These are phyloP conservation scores for Sarcodon sp. DNA, from an alignment of 768 basidiomycete species.

Conservation along the genomic window DNA sequence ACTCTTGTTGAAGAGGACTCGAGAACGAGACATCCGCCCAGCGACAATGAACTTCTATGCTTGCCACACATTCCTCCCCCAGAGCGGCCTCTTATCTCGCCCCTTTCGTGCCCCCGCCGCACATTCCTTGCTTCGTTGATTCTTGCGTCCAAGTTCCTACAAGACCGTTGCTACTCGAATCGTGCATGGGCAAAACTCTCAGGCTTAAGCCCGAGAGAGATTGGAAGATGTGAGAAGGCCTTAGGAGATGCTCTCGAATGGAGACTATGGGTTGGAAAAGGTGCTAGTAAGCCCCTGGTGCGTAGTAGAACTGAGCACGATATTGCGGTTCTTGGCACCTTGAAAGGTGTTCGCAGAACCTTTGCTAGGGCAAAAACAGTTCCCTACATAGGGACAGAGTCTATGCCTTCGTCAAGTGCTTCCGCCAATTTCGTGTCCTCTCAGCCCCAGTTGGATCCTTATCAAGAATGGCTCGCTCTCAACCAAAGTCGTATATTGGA, in stretches of 20 bases:
- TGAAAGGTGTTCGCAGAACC: background rate
- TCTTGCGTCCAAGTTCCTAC: constrained; percentile 83
- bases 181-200: constrained; percentile 90
- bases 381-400: background rate
- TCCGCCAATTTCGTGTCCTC: background rate
- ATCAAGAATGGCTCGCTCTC: background rate
- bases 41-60: background rate
- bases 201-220: constrained; percentile 77
- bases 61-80: constrained; percentile 4
- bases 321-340: background rate
- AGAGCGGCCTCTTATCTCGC: constrained; percentile 45
- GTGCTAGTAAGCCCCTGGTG: constrained; percentile 12
- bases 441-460: background rate
- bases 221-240: constrained; percentile 80
- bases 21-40: constrained; percentile 10
- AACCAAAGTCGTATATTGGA: background rate
- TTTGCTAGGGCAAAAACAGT: background rate
- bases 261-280: constrained; percentile 89
- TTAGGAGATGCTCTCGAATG: constrained; percentile 79
- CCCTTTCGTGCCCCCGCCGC: constrained; percentile 78
- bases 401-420: background rate
- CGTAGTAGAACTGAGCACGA: background rate
- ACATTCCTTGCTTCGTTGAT: constrained; percentile 84
- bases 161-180: constrained; percentile 90
- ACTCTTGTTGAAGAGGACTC: constrained; percentile 28